Base-by-base conservation (phyloP, 352 stramenopile species). In the Plasmopara muralis region DNA sequence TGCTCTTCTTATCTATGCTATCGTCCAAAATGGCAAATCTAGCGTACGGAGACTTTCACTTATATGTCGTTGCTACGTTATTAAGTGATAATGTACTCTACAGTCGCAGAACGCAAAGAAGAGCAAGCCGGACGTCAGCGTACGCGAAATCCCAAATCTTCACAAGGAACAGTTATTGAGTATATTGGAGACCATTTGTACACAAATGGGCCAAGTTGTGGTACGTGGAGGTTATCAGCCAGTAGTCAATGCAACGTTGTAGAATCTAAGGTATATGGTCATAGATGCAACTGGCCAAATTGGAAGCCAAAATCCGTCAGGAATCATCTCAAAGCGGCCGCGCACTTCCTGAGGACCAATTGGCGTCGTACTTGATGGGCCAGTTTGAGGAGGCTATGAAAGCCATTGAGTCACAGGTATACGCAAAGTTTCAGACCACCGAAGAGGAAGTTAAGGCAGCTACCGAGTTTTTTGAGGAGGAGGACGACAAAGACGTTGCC, bases 371-470 rank as follows among this genome's bases (percentile, higher is more conserved):
- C 60, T 67, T 94, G 40, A 92, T 94, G 83, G 83, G 81, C 49
- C 83, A 94, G 60, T 94, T 94, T 46, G 83, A 94, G 47, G 81
- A 94, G 57, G 82, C 81, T 58, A 94, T 94, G 83, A 94, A 92
- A 66, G 82, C 78, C 18, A 92, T 94, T 49, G 83, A 94, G 64
- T 77, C 76, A 55, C 83, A 94, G 66, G 79, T 91, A 49, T 94
- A 94, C 58, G 77, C 75, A 63, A 92, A 94, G 66, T 89, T 89
- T 68, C 81, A 91, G 69, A 92, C 82, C 41, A 92, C 81, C 15
- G 83, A 94, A 63, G 81, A 91, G 50, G 81, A 94, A 47, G 83
- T 94, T 33, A 89, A 87, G 68, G 51, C 88, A 40, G 79, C 83
- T 12, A 89, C 81, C 38, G 83, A 94, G 72, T 94, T 89, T 71